These are phyloP conservation scores for Favolaschia claudopus DNA, from an alignment of 768 basidiomycete species.

Conservation along the genomic window DNA sequence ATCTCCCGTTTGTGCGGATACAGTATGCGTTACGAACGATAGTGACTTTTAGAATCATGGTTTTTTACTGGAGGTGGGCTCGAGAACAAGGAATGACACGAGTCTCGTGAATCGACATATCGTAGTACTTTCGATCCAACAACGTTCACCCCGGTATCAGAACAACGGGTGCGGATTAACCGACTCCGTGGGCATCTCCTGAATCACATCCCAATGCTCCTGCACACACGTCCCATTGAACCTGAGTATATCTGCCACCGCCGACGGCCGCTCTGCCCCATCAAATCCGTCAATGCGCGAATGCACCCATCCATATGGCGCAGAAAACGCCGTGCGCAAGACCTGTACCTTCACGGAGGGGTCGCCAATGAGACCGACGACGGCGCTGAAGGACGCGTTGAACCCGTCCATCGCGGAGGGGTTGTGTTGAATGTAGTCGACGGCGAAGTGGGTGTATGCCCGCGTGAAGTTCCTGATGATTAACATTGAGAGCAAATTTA, in stretches of 20 bases:
- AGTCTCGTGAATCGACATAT: no score
- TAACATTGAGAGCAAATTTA: no score
- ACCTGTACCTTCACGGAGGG: constrained; percentile 10
- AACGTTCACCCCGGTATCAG: no score
- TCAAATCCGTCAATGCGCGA: constrained; percentile 7
- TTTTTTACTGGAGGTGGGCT: no score
- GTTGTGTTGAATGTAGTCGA: constrained; percentile 13
- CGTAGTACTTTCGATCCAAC: no score
- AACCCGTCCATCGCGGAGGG: constrained; percentile 8
- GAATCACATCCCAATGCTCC: constrained; percentile 16
- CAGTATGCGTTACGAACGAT: no score
- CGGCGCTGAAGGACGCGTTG: constrained; percentile 4
- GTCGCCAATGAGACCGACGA: constrained; percentile 3
- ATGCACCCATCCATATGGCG: constrained; percentile 10
- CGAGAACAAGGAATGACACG: no score
- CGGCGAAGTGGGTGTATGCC: constrained; percentile 10
- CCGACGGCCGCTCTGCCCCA: constrained; percentile 5
- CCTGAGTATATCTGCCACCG: constrained; percentile 11
- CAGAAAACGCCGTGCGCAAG: constrained; percentile 6
- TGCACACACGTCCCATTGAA: constrained; percentile 18
- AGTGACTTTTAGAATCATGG: no score
- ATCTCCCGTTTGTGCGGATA: no score
- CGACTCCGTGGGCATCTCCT: constrained; percentile 9
- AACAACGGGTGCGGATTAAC: constrained; percentile 14
- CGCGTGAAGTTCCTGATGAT: constrained; percentile 9